Evolutionary conservation across 768 basidiomycete genomes (phyloP), one percentile per base, ranked within the genome.

Genomic region (Tylopilus subfusipes): DNA sequence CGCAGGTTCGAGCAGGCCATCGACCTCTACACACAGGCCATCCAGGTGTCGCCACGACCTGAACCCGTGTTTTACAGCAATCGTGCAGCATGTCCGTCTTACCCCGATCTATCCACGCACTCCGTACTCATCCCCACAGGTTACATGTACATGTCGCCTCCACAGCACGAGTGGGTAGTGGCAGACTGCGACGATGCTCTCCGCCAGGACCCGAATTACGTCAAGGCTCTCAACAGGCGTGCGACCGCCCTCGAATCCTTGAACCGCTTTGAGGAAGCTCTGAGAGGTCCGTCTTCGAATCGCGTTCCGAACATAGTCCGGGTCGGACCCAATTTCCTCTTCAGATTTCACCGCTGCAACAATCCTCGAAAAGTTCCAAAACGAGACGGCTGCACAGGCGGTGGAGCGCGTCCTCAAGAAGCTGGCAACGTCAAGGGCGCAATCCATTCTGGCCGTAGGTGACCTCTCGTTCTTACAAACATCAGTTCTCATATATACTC

Each of bases 41-140:
- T 92, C 57, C 76, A 80, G 43, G 77, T 88, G 19, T 77, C 89
- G 5, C 85, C 89, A 9, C 85, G 83, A 68, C 83, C 86, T 8
- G 93, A 96, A 65, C 86, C 97, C 27, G 92, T 98, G 30, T 99
- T 88, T 75, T 98, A 85, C 81, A 92, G 90, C 72, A 99, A 99
- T 72, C 86, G 97, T 48, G 97, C 96, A 38, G 97, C 97, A 57
- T 98, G 96, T 93, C 55, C 52, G 86, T 63, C 21, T 24, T 11
- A 4, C n/a, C 25, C 5, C 24, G 24, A 31, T 14, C 19, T 19
- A 0, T 18, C 5, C 27, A 11, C 16, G 1, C 19, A 16, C 12
- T 3, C 31, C 2, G 6, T 5, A 2, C 60, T 60, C 38, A 62
- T 52, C 4, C 29, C 51, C 13, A 10, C 50, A 93, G 92, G 92